phyloP scores from a whole-genome alignment of 345 rosid genomes.

The Pelargonium nanum region DNA sequence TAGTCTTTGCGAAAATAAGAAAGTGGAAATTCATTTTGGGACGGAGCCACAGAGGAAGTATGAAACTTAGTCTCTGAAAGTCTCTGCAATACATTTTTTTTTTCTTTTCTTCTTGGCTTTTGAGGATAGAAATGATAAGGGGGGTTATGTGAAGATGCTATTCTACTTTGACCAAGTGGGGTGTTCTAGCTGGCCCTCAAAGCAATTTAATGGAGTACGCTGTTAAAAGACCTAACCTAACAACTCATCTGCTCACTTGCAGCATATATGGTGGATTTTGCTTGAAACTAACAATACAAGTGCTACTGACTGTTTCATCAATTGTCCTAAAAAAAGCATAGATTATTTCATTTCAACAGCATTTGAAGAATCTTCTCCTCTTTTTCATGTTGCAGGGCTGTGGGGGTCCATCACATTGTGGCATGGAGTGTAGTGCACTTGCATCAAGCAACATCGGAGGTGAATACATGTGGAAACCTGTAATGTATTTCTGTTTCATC shows the following conservation, averaged over 20 bases:
- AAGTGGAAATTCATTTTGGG: too few species aligned
- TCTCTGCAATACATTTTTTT: not conserved
- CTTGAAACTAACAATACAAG: not conserved
- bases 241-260: not conserved
- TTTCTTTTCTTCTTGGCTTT: not conserved
- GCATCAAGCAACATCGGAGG: slow-evolving; percentile 50
- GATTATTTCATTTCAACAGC: not conserved
- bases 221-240: not conserved
- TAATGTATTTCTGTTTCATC: not conserved
- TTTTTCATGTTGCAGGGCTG: slow-evolving; percentile 44
- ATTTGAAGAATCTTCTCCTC: not conserved
- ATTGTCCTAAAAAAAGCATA: not conserved
- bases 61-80: too few species aligned
- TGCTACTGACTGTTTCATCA: not conserved
- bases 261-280: too few species aligned
- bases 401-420: slow-evolving; percentile 74
- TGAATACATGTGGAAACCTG: slow-evolving; percentile 19
- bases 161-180: not conserved
- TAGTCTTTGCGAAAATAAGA: too few species aligned
- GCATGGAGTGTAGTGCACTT: slow-evolving; percentile 75
- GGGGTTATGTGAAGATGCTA: not conserved
- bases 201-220: not conserved
- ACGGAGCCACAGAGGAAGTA: too few species aligned
- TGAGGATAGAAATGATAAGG: not conserved
- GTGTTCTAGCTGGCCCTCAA: not conserved